Evolutionary conservation across 345 rosid species (phyloP), one percentile per base, ranked within the genome.

Genomic region (Gynandropsis gynandra): DNA sequence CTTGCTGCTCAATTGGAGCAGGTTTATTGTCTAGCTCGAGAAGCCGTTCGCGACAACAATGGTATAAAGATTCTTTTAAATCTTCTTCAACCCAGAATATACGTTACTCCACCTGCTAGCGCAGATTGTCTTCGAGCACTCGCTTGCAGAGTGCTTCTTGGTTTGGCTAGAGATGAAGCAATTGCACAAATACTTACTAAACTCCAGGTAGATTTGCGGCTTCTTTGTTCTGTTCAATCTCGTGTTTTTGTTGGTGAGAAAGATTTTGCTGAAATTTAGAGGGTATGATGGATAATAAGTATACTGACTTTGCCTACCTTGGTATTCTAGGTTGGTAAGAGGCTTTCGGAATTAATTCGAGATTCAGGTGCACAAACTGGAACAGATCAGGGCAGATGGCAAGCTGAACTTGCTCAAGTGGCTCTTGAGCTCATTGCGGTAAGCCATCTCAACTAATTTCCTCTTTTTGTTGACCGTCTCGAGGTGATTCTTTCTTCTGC

Each of bases 1-100:
- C 95, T 92, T 69, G 96, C 98, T 62, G 89, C 98, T 20, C 90
- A 87, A 68, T 76, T 92, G 78, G 98, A 92, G 69, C 95, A 85
- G 67, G 95, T 83, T 47, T 92, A 92, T 76, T 76, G 96, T 63
- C 87, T 73, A 66, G 98, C 98, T 40, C 87, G 98, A 60, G 98
- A 87, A 54, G 86, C 78, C 56, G 95, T 92, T 32, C 98, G 98
- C 70, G 76, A 82, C 43, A 92, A 82, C 70, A 87, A 92, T 81
- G 98, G 98, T 47, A 92, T 92, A 68, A 92, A 87, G 77, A 86
- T 85, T 70, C 90, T 92, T 41, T 78, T 92, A 54, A 93, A 92
- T 72, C 95, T 92, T 52, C 95, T 87, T 36, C 98, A 92, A 55
- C 90, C 89, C 32, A 89, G 93, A 38, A 67, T 82, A 65, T 92